A percentile compares a stretch with the other conserved stretches of the same genome.
These are phyloP conservation scores for Cyberlindnera lachancei DNA, from an alignment of 805 yeast genomes.

Conservation along the genomic window DNA sequence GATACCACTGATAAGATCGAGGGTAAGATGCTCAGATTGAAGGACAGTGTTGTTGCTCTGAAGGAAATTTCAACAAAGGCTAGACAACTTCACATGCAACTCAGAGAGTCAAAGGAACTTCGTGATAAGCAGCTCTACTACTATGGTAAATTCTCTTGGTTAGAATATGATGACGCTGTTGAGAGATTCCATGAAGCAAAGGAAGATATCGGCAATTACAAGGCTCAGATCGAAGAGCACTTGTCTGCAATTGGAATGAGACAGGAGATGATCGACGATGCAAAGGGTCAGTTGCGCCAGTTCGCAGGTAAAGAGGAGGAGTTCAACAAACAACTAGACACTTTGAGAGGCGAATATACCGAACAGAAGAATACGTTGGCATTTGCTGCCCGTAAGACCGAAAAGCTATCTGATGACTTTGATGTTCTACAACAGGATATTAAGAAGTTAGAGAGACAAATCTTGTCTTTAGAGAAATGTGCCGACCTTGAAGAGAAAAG, in stretches of 20 bases:
- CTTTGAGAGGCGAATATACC: slow-evolving; percentile 12
- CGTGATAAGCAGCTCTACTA: slow-evolving; percentile 30
- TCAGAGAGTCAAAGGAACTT: slow-evolving; percentile 34
- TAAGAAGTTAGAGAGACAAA: slow-evolving; percentile 11
- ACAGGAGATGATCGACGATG: slow-evolving; percentile 3
- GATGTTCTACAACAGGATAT: slow-evolving; percentile 14
- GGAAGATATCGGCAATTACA: slow-evolving; percentile 10
- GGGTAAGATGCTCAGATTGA: slow-evolving; percentile 31
- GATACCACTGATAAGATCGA: slow-evolving; percentile 29
- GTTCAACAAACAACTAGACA: slow-evolving; percentile 13
- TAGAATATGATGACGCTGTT: slow-evolving; percentile 26
- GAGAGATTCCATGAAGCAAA: slow-evolving; percentile 6
- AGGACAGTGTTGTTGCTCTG: slow-evolving; percentile 31
- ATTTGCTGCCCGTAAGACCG: slow-evolving; percentile 6
- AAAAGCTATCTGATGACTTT: slow-evolving; percentile 14
- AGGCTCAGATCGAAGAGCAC: slow-evolving; percentile 7
- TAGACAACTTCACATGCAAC: slow-evolving; percentile 29
- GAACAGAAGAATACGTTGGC: slow-evolving; percentile 7
- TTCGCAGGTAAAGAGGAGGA: slow-evolving; percentile 4
- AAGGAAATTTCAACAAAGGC: slow-evolving; percentile 37
- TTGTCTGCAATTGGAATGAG: slow-evolving; percentile 2
- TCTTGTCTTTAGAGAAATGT: slow-evolving; percentile 11
- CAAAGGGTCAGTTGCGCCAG: slow-evolving; percentile 1
- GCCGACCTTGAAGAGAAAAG: slow-evolving; percentile 20
- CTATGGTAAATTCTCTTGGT: slow-evolving; percentile 44